These are phyloP conservation scores for Aphanomyces invadans DNA, from an alignment of 352 stramenopile genomes.

Conservation along the genomic window DNA sequence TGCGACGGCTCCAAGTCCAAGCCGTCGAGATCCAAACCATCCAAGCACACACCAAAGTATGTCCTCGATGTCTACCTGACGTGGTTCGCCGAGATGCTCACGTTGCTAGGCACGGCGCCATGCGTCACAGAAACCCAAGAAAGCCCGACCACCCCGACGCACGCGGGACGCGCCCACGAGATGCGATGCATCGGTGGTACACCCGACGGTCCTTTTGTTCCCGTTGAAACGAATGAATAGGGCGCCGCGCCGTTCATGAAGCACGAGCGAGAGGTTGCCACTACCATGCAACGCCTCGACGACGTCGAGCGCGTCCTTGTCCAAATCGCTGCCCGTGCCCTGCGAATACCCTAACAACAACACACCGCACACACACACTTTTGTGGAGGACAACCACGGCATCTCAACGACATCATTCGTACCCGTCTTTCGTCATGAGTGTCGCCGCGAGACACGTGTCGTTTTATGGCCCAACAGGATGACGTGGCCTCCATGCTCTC, in stretches of 20 bases:
- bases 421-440: too few species aligned
- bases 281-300: slow-evolving; percentile 7
- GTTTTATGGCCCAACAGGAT: too few species aligned
- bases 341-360: neutral
- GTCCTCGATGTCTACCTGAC: neutral
- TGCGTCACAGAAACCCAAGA: too few species aligned
- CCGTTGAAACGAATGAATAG: neutral
- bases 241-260: neutral
- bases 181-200: too few species aligned
- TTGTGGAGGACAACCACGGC: too few species aligned
- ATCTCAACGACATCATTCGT: too few species aligned
- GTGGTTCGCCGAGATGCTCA: neutral
- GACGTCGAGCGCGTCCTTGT: neutral
- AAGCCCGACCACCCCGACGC: too few species aligned
- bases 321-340: neutral
- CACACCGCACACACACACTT: too few species aligned
- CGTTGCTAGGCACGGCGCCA: neutral
- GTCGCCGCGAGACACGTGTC: too few species aligned
- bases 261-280: neutral
- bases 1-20: neutral
- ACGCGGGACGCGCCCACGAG: too few species aligned
- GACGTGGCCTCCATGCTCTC: too few species aligned
- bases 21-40: neutral
- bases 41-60: neutral
- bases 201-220: too few species aligned